Conservation (phyloP, 179 eudicot genomes). For the Gypsophila paniculata region DNA sequence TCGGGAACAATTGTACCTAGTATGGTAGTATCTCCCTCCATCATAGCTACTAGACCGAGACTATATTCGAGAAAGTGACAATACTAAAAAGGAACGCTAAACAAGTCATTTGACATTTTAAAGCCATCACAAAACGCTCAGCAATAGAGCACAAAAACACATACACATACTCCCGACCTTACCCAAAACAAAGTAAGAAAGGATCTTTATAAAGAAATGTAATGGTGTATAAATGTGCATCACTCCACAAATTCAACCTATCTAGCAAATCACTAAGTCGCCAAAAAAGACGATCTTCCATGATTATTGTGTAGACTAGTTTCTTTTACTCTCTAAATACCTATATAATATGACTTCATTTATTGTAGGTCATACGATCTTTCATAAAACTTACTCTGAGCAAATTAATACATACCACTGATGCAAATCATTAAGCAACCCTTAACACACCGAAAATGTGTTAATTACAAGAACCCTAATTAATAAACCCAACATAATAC, state of each 20-base stretch:
- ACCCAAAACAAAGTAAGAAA: constrained; percentile 3
- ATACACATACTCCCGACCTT: not conserved
- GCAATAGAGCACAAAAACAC: not conserved
- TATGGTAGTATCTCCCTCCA: not conserved
- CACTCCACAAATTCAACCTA: not conserved
- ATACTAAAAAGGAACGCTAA: not conserved
- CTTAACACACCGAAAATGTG: not conserved
- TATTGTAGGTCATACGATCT: no score
- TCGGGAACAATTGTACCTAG: not conserved
- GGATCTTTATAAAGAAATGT: not conserved
- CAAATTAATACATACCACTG: not conserved
- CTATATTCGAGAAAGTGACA: not conserved
- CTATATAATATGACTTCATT: no score
- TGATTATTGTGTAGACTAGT: no score
- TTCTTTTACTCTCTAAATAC: no score
- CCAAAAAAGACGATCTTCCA: no score
- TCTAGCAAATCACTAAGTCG: not conserved
- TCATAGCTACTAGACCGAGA: not conserved
- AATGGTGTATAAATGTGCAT: not conserved
- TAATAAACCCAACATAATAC: not conserved
- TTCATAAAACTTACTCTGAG: no score
- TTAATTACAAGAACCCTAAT: not conserved
- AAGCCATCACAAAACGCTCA: constrained; percentile 1
- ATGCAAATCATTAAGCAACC: not conserved
- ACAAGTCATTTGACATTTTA: not conserved